These are phyloP conservation scores for Phialocephala sp. DNA, from an alignment of 2,329 filamentous ascomycete genomes.

Conservation along the genomic window DNA sequence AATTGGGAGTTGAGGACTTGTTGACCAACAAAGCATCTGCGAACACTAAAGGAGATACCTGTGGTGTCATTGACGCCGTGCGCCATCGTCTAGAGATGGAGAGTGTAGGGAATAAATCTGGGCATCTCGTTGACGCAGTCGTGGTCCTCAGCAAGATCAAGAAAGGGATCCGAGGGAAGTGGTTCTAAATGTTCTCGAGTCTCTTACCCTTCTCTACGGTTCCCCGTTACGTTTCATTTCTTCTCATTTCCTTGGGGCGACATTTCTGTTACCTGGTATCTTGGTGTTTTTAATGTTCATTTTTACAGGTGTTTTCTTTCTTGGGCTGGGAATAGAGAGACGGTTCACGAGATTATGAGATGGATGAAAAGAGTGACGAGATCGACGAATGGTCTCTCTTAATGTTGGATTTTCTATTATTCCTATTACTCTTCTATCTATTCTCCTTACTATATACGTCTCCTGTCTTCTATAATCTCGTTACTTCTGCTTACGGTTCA, in stretches of 20 bases:
- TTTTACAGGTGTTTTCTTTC: not conserved
- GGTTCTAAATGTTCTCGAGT: conserved; percentile 44
- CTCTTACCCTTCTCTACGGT: not conserved
- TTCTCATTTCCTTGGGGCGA: not conserved
- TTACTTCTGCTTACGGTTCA: not conserved
- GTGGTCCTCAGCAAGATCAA: conserved; percentile 58
- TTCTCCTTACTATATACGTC: conserved; percentile 10
- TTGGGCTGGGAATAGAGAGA: not conserved
- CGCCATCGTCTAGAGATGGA: conserved; percentile 55
- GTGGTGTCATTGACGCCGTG: conserved; percentile 55
- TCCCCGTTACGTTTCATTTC: not conserved
- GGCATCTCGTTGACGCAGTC: conserved; percentile 59
- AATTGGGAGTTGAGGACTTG: conserved; percentile 48
- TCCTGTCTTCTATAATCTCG: not conserved
- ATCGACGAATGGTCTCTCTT: conserved; percentile 3
- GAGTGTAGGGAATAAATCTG: conserved; percentile 54
- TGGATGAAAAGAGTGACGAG: conserved; percentile 7
- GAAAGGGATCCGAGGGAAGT: conserved; percentile 49
- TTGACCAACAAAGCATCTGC: conserved; percentile 40
- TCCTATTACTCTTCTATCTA: conserved; percentile 9
- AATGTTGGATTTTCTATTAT: conserved; percentile 9
- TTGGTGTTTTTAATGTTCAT: not conserved
- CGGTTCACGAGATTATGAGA: not conserved
- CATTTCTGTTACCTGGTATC: not conserved
- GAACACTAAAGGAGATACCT: conserved; percentile 50